Conservation (phyloP, 176 grass and related monocot genomes). For the Triticum monococcum region DNA sequence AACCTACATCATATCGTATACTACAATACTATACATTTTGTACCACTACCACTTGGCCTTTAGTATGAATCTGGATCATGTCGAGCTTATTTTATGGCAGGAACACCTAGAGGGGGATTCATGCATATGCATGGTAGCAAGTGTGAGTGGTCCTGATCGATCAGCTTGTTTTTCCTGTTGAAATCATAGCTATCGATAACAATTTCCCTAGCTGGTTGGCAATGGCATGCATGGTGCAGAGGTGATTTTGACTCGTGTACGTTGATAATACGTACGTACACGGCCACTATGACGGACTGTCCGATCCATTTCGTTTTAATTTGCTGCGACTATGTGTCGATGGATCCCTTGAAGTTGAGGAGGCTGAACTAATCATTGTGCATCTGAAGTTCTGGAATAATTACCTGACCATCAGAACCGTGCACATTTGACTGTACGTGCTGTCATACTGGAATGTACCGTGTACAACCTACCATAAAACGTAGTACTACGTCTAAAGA, state of each 20-base stretch:
- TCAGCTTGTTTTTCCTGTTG: no score
- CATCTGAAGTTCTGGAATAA: background rate
- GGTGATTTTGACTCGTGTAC: no score
- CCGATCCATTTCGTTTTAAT: background rate
- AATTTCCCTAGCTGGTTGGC: no score
- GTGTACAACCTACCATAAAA: no score
- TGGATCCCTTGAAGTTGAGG: background rate
- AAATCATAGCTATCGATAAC: no score
- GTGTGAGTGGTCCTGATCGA: no score
- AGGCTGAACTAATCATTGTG: background rate
- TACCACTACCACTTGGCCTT: background rate
- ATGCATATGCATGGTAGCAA: no score
- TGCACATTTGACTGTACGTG: background rate
- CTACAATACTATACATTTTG: background rate
- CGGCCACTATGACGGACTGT: background rate
- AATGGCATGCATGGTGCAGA: background rate
- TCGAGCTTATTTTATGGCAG: background rate
- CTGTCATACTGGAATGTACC: background rate
- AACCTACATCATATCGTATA: background rate
- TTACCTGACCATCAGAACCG: background rate
- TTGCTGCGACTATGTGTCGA: background rate
- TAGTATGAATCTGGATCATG: background rate
- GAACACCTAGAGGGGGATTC: background rate
- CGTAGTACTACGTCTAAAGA: no score
- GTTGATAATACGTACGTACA: no score